These are phyloP conservation scores for Blastobotrys peoriensis DNA, from an alignment of 805 yeast species.

Conservation along the genomic window DNA sequence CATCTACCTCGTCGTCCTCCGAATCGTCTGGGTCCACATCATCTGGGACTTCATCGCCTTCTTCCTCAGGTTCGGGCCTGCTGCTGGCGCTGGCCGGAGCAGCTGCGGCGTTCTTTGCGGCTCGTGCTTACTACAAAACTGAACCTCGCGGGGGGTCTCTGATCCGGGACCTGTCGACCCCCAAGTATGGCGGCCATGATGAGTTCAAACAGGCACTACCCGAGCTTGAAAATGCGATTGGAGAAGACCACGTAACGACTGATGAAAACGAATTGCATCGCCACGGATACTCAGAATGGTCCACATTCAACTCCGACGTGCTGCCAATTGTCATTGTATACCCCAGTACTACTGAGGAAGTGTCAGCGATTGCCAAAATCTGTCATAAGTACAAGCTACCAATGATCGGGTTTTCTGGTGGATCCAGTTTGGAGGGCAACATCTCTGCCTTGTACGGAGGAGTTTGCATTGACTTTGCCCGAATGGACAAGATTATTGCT, in stretches of 20 bases:
- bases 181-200: slow-evolving; percentile 19
- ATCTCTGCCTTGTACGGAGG: slow-evolving; percentile 64
- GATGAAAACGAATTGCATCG: slow-evolving; percentile 24
- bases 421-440: slow-evolving; percentile 80
- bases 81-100: too few species aligned
- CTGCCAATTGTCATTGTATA: slow-evolving; percentile 52
- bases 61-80: too few species aligned
- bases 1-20: too few species aligned
- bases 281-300: slow-evolving; percentile 28
- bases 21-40: too few species aligned
- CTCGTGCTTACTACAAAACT: too few species aligned
- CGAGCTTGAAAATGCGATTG: slow-evolving; percentile 44
- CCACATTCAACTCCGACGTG: slow-evolving; percentile 24
- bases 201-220: slow-evolving; percentile 43
- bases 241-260: slow-evolving; percentile 42
- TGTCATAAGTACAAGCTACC: slow-evolving; percentile 60
- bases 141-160: slow-evolving; percentile 1
- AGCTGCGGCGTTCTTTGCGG: too few species aligned
- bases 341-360: slow-evolving; percentile 62
- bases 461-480: slow-evolving; percentile 51
- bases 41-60: too few species aligned
- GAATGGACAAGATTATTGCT: slow-evolving; percentile 51
- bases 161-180: background rate
- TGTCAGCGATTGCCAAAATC: slow-evolving; percentile 54
- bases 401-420: slow-evolving; percentile 73